phyloP scores from a whole-genome alignment of 805 yeast species.

The Metschnikowia kunwiensis region DNA sequence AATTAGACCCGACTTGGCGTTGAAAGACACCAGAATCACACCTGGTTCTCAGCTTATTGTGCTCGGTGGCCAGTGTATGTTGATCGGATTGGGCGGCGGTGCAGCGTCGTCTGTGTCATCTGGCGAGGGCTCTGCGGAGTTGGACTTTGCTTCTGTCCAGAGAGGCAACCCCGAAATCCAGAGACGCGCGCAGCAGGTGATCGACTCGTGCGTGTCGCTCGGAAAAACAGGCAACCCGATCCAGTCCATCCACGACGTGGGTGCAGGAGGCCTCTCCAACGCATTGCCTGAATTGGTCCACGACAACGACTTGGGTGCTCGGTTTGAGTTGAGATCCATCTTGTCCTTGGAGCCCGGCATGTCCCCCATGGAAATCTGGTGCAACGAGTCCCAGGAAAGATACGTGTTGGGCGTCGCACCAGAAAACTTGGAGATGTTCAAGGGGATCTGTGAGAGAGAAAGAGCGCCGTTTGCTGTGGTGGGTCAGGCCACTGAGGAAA shows the following conservation, averaged over 20 bases:
- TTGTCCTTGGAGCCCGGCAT: constrained; percentile 92
- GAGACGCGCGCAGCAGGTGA: constrained; percentile 97
- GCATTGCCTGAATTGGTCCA: constrained; percentile 97
- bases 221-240: constrained; percentile 70
- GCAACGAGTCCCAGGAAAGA: constrained; percentile 98
- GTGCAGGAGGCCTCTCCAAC: constrained; percentile 98
- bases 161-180: constrained; percentile 99
- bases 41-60: constrained; percentile 92
- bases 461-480: constrained; percentile 96
- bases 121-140: constrained; percentile 92
- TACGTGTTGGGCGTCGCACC: constrained; percentile 91
- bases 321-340: constrained; percentile 85
- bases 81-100: constrained; percentile 99
- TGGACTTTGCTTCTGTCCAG: constrained; percentile 98
- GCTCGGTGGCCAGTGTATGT: constrained; percentile 96
- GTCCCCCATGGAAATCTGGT: constrained; percentile 99
- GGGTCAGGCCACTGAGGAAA: constrained; percentile 87
- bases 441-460: constrained; percentile 85
- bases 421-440: constrained; percentile 67
- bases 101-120: constrained; percentile 97
- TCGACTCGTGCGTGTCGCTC: constrained; percentile 85
- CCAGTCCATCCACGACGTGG: constrained; percentile 96
- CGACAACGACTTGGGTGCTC: constrained; percentile 94
- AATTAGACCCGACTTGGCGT: constrained; percentile 86
- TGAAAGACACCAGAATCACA: constrained; percentile 82